Conservation (phyloP, 768 basidiomycete species). For the Psilocybe cubensis region DNA sequence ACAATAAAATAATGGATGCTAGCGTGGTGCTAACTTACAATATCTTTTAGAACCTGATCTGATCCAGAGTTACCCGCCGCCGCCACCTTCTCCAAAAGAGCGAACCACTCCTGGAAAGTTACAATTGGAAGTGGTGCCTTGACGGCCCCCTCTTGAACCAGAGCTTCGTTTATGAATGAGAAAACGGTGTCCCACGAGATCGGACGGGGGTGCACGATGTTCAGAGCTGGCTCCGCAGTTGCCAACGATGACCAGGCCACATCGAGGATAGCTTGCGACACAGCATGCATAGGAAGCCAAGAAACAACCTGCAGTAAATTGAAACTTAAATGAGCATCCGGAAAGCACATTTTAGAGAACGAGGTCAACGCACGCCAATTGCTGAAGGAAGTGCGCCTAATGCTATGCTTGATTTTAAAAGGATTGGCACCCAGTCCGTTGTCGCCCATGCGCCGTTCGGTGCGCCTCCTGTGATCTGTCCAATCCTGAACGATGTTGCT, state of each 20-base stretch:
- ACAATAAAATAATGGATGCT: no score
- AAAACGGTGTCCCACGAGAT: slow-evolving; percentile 32
- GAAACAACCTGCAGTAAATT: slow-evolving; percentile 28
- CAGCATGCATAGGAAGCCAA: slow-evolving; percentile 36
- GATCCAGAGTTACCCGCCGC: slow-evolving; percentile 6
- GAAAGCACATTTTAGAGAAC: background rate
- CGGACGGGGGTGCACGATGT: slow-evolving; percentile 39
- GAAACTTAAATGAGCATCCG: background rate
- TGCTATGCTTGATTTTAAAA: slow-evolving; percentile 37
- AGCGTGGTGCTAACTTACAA: slow-evolving; percentile 23
- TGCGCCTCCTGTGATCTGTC: slow-evolving; percentile 38
- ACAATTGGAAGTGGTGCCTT: slow-evolving; percentile 14
- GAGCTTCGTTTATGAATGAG: slow-evolving; percentile 18
- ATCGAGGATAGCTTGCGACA: slow-evolving; percentile 33
- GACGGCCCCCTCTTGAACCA: slow-evolving; percentile 17
- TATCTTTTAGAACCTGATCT: slow-evolving; percentile 9
- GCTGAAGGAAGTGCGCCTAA: slow-evolving; percentile 31
- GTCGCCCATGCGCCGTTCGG: slow-evolving; percentile 41
- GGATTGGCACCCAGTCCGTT: slow-evolving; percentile 42
- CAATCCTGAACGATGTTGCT: slow-evolving; percentile 34
- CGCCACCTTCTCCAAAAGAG: slow-evolving; percentile 14
- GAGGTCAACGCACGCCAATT: slow-evolving; percentile 26
- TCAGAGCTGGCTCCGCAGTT: slow-evolving; percentile 26
- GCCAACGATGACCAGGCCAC: slow-evolving; percentile 23
- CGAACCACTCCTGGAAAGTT: slow-evolving; percentile 21